Base-by-base conservation (phyloP, 768 basidiomycete genomes). In the Cubamyces lactineus region DNA sequence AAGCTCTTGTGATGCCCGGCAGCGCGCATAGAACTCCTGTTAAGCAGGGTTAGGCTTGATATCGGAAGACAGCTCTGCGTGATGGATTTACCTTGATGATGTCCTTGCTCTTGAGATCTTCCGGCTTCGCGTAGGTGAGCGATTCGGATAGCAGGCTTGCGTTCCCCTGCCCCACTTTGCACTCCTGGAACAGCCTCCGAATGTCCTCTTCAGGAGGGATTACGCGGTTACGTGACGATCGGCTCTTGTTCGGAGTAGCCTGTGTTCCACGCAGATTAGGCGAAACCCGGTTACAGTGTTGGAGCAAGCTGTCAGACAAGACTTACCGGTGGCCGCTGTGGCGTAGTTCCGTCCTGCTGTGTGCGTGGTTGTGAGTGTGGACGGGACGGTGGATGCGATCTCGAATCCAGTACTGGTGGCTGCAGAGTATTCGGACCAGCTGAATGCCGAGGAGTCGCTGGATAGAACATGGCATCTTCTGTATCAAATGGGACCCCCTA, bases 181-280 rank as follows among this genome's bases (percentile, higher is more conserved):
- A 94, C 72, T 97, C 95, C 66, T 93, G 86, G 67, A 92, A 86
- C 51, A 97, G 74, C 16, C 91, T 81, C 13, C 88, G 80, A 52
- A 94, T 91, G 67, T 97, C 92, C 67, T 96, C 94, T 42, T 95
- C 92, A 19, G 76, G 83, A 0, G 93, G 87, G 39, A 95, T 84
- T 47, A 86, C 75, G 41, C 74, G 77, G 52, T 73, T 76, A 46
- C 73, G 75, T 16, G 73, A 70, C 52, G 69, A 68, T 3, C 59
- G 65, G 41, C 69, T 64, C 58, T 65, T 69, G 19, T 53, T 39
- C 30, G 63, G 53, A 38, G 59, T 30, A 30, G 66, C 23, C 65
- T 64, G 28, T 1, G 24, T n/a, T 58, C 23, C n/a, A 40, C n/a
- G 45, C 28, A 28, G 24, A n/a, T n/a, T 5, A 49, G n/a, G 8